Percentiles rank a stretch among this genome's conserved stretches.
These are phyloP conservation scores for Nowakowskiella sp. DNA, from an alignment of 192 early-diverging fungal species.

Conservation along the genomic window DNA sequence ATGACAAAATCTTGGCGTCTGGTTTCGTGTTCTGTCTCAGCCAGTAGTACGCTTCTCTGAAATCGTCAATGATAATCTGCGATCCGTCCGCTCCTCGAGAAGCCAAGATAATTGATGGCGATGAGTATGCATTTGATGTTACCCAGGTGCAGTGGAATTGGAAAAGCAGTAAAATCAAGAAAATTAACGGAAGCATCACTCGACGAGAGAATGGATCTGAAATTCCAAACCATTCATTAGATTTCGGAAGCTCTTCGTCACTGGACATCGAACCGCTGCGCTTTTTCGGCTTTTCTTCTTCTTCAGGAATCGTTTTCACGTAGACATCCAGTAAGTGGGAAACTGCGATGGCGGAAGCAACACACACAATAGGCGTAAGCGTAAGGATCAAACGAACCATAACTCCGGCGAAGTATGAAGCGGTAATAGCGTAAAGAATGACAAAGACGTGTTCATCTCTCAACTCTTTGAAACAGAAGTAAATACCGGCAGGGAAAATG, in stretches of 20 bases:
- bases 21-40: slow-evolving; percentile 90
- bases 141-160: slow-evolving; percentile 98
- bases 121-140: slow-evolving; percentile 95
- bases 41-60: slow-evolving; percentile 99
- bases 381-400: slow-evolving; percentile 99
- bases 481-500: slow-evolving; percentile 94
- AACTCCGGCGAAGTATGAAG: slow-evolving; percentile 98
- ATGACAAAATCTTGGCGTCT: slow-evolving; percentile 92
- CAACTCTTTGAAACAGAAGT: slow-evolving; percentile 91
- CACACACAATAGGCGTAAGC: slow-evolving; percentile 94
- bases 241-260: slow-evolving; percentile 1
- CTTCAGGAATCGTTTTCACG: slow-evolving; percentile 35
- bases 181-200: slow-evolving; percentile 51
- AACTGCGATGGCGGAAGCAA: slow-evolving; percentile 83
- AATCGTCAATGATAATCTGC: slow-evolving; percentile 96
- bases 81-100: slow-evolving; percentile 81
- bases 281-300: slow-evolving; percentile 18
- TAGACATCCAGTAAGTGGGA: slow-evolving; percentile 84
- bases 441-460: slow-evolving; percentile 96
- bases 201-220: slow-evolving; percentile 11
- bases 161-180: slow-evolving; percentile 76
- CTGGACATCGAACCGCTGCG: slow-evolving; percentile 2
- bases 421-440: slow-evolving; percentile 94
- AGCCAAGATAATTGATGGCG: slow-evolving; percentile 95
- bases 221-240: slow-evolving; percentile 3